A percentile compares a stretch with the other conserved stretches of the same genome.
These are phyloP conservation scores for Nosema granulosis DNA, from an alignment of 371 early-diverging fungal genomes.

Conservation along the genomic window DNA sequence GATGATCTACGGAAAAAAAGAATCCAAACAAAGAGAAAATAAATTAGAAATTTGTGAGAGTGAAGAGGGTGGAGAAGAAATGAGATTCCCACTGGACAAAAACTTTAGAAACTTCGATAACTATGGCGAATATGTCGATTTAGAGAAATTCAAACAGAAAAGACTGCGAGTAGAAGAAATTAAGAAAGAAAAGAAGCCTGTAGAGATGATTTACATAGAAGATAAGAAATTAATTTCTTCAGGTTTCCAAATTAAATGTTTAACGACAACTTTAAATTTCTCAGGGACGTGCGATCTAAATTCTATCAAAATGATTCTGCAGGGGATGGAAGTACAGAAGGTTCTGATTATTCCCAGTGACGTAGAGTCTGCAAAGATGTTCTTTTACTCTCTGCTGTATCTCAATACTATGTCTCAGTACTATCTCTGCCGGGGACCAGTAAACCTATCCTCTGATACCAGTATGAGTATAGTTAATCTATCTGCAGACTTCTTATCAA, in stretches of 20 bases:
- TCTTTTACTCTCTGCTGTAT: conserved; percentile 18
- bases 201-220: too few species aligned
- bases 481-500: conserved; percentile 20
- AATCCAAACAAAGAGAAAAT: not conserved
- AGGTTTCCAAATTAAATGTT: too few species aligned
- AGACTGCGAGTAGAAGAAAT: conserved; percentile 15
- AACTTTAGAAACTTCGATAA: conserved; percentile 56
- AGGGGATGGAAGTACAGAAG: conserved; percentile 5
- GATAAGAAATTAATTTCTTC: too few species aligned
- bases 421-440: conserved; percentile 2
- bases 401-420: not conserved
- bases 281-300: conserved; percentile 12
- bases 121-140: conserved; percentile 58
- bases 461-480: conserved; percentile 47
- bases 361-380: conserved; percentile 3
- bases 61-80: not conserved
- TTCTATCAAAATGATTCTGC: conserved; percentile 16
- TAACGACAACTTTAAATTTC: too few species aligned
- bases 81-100: conserved; percentile 41
- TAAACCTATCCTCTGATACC: conserved; percentile 38
- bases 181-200: conserved; percentile 4
- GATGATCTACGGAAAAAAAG: not conserved
- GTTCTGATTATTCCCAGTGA: conserved; percentile 18
- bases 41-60: not conserved
- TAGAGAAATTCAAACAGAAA: conserved; percentile 19